Percentiles rank a stretch among this genome's conserved stretches.
These are phyloP conservation scores for Avena atlantica DNA, from an alignment of 176 grass and related monocot species.

Conservation along the genomic window DNA sequence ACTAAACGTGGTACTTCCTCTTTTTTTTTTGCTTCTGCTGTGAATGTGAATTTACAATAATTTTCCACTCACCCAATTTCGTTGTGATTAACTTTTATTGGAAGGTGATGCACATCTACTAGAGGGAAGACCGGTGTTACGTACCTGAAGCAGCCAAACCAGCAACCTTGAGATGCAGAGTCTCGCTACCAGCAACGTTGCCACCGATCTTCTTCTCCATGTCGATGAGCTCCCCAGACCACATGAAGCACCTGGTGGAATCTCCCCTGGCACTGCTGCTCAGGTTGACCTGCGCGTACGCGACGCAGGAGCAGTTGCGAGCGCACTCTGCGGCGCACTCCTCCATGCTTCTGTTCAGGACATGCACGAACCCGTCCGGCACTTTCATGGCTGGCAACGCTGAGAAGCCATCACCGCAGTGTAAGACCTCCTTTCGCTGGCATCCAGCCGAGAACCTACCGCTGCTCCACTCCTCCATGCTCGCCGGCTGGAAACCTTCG, in stretches of 20 bases:
- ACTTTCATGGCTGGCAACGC: background rate
- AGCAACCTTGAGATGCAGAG: background rate
- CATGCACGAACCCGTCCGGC: background rate
- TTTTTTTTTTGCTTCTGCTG: background rate
- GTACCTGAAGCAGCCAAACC: constrained; percentile 1
- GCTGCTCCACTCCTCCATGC: background rate
- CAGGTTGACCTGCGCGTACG: background rate
- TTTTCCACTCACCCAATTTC: background rate
- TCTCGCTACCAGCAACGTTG: background rate
- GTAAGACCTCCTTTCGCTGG: background rate
- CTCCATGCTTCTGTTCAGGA: background rate
- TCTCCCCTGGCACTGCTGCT: background rate
- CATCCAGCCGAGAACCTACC: background rate
- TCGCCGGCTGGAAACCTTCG: background rate
- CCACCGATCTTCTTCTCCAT: background rate
- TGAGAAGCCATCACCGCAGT: background rate
- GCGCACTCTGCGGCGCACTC: background rate
- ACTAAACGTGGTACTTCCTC: background rate
- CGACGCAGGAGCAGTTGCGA: background rate
- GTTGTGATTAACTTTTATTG: background rate
- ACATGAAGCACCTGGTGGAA: background rate
- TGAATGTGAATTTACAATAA: background rate
- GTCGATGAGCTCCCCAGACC: background rate
- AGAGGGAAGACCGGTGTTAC: background rate
- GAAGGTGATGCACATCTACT: background rate